Evolutionary conservation across 2,329 filamentous ascomycete genomes (phyloP), one percentile per base, ranked within the genome.

Genomic region (Talaromyces albobiverticillius): DNA sequence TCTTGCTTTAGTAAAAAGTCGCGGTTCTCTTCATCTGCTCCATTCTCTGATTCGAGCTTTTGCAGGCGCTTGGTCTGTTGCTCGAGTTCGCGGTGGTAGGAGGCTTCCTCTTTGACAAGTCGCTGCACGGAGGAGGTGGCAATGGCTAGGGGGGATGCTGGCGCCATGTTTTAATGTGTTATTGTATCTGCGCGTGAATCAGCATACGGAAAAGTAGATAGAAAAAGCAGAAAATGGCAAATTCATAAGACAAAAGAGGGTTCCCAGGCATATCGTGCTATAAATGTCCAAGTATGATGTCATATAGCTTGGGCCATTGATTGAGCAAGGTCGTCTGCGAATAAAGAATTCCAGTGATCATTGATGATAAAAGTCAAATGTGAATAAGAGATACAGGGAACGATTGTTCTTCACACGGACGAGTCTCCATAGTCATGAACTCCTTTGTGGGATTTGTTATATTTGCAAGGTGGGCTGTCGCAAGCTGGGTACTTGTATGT

Each of bases 91-190:
- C 88, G 88, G 78, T 92, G 88, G 76, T 99, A 97, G 64, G 87
- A 93, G 36, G 82, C 79, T 72, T 96, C 90, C 73, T 99, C 94
- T 73, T 95, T 96, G 61, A 96, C 83, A 46, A 97, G 83, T 56
- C 94, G 90, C 64, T 82, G 79, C 61, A 97, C 84, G 18, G 90
- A 85, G 58, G 86, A 83, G 22, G 89, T 94, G 42, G 88, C 85
- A 67, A 96, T 94, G 64, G 83, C 74, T 69, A 96, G 84, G 62
- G 86, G 82, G 1, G 86, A 85, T 42, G 89, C 88, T 29, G 90
- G 81, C 3, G 89, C 81, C 91, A 96, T 96, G 47, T 48, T 72
- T 26, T 10, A 11, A 9, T 42, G 31, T 52, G 13, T 20, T 26
- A 40, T 32, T 22, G 29, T 25, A 6, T 13, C n/a, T n/a, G n/a